Evolutionary conservation across 2,329 filamentous ascomycete species (phyloP), one percentile per base, ranked within the genome.

Genomic region (Nakataea oryzae): DNA sequence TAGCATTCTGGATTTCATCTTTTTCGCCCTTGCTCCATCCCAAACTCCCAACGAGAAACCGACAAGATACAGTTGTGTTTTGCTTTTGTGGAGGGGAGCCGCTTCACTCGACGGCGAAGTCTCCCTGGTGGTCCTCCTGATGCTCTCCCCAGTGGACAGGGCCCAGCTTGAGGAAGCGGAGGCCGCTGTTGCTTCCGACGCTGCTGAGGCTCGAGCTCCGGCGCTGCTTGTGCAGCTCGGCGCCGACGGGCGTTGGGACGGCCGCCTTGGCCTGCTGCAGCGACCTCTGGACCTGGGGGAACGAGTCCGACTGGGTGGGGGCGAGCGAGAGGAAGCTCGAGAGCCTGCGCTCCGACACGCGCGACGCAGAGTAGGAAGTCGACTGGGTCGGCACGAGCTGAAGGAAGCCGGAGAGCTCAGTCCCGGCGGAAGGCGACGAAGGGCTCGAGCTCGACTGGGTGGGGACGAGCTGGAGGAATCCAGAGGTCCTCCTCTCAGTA

Each of bases 81-180:
- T 28, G 4, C 11, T n/a, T 9, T 14, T 24, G 24, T 28, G 17
- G 14, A 24, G 21, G n/a, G 14, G n/a, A 58, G 9, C n/a, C 9
- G 27, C 17, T 58, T 64, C 62, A 77, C 70, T 76, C 73, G 64
- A 78, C 71, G 34, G 74, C 74, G 54, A 79, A 86, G 76, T 86
- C 84, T 57, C 75, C 77, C 75, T 82, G 79, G 75, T 83, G 76
- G 62, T 81, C 81, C 65, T 78, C 82, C 27, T 75, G 74, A 72
- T 84, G 81, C 76, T 83, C 83, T 66, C 85, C 85, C 73, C 78
- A 86, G 79, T 86, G 83, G 63, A 87, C 84, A 41, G 84, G 84
- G 28, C 82, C 82, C 63, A 88, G 82, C 77, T 86, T 86, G 67
- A 88, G 79, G 72, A 87, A 82, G 63, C 79, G 78, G 67, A 76